Evolutionary conservation across 2,329 filamentous ascomycete species (phyloP), one percentile per base, ranked within the genome.

Genomic region (Calonectria pseudoturangicola): DNA sequence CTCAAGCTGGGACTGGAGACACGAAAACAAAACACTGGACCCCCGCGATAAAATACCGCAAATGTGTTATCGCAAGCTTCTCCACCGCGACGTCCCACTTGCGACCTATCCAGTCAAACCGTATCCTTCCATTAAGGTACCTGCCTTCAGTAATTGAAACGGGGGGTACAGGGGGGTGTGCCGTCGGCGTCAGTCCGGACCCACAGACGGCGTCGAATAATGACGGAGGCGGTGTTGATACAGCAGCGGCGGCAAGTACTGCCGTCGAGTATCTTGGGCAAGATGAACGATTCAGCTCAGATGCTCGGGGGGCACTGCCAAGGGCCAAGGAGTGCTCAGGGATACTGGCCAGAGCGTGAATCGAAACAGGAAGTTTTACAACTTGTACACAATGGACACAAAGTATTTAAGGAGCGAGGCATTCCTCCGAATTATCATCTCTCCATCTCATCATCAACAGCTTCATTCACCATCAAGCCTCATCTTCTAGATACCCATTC

Each of bases 41-140:
- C 72, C 73, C 64, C 67, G 47, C 66, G 78, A 76, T 75, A 79
- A 79, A 82, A 82, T 82, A 75, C 77, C 80, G 79, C 80, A 81
- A 73, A 54, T 68, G 72, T 69, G 75, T 80, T 79, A 80, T 81
- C 77, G 74, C 70, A 51, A 74, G 56, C 51, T 74, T 77, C 72
- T 76, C 79, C 77, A 77, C 79, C 70, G 28, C 50, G 30, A 4
- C 58, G 43, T 70, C 36, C 76, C 76, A 77, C 78, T 73, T 68
- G 39, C 58, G 58, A 33, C 58, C 51, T 21, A 66, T 67, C 70
- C 68, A 75, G 70, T 71, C 48, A 74, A 54, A 70, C 70, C 48
- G 62, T 63, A 56, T 66, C 67, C 72, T 74, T 67, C 67, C 21
- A 58, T 58, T 66, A 72, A 72, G 72, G 68, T 75, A 47, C 65